Conservation (phyloP, 116 monocot genomes). For the Phalaenopsis hybrid region DNA sequence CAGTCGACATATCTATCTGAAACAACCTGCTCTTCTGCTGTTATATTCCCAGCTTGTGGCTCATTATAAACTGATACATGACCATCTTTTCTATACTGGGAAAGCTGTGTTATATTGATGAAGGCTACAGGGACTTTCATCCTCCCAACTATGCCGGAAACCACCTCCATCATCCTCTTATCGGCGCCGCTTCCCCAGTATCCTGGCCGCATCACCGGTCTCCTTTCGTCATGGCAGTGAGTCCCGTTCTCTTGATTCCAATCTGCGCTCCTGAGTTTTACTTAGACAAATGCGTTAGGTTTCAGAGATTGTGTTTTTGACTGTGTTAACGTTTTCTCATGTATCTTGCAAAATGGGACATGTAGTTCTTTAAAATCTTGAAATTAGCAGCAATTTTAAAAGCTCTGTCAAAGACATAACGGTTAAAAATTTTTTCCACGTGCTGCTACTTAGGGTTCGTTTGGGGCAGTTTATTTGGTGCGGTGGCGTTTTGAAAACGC, state of each 20-base stretch:
- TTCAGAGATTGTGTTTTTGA: too few species aligned
- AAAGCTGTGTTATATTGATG: slow-evolving; percentile 41
- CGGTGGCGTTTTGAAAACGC: too few species aligned
- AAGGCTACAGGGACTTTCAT: slow-evolving; percentile 19
- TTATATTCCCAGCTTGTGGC: slow-evolving; percentile 8
- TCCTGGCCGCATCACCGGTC: slow-evolving; percentile 17
- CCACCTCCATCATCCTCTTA: slow-evolving; percentile 39
- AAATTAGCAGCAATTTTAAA: too few species aligned
- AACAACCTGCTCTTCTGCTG: slow-evolving; percentile 14
- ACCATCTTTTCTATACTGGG: slow-evolving; percentile 10
- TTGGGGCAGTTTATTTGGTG: too few species aligned
- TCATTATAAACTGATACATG: slow-evolving; percentile 32
- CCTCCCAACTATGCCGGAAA: slow-evolving; percentile 16
- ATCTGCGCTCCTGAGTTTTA: slow-evolving; percentile 27
- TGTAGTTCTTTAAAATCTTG: too few species aligned
- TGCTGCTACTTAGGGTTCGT: too few species aligned
- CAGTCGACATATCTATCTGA: slow-evolving; percentile 22
- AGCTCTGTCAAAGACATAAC: too few species aligned
- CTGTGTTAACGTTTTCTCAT: too few species aligned
- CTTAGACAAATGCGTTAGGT: background rate
- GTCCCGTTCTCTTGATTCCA: slow-evolving; percentile 39
- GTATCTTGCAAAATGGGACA: too few species aligned
- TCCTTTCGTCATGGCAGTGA: slow-evolving; percentile 46
- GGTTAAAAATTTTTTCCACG: too few species aligned
- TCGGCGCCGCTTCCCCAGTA: slow-evolving; percentile 35